Conservation (phyloP, 768 basidiomycete genomes). For the Rhizopogon roseolus region DNA sequence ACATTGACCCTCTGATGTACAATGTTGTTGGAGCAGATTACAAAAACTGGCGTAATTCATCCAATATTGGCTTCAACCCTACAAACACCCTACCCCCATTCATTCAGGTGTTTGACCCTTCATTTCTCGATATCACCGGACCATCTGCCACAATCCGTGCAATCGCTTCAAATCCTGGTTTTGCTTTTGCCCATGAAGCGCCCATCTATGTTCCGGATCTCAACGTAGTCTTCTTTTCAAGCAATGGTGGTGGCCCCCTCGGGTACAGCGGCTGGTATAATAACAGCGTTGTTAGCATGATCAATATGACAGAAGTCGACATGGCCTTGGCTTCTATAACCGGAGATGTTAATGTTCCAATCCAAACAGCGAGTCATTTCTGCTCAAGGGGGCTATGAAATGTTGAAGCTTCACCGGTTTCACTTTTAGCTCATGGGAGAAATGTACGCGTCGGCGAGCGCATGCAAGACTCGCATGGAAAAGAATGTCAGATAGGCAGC, state of each 20-base stretch:
- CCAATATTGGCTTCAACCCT: constrained; percentile 48
- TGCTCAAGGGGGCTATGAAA: neutral
- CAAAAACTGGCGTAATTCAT: constrained; percentile 19
- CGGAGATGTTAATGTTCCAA: constrained; percentile 41
- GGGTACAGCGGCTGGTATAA: constrained; percentile 60
- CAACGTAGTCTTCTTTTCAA: constrained; percentile 61
- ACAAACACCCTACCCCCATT: constrained; percentile 49
- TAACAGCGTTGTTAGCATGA: constrained; percentile 59
- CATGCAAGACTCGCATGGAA: too few species aligned
- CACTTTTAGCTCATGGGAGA: constrained; percentile 45
- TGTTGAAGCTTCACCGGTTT: constrained; percentile 5
- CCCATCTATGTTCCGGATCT: constrained; percentile 56
- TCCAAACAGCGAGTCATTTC: constrained; percentile 30
- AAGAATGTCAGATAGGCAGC: too few species aligned
- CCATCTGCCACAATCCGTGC: constrained; percentile 46
- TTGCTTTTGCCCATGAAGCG: constrained; percentile 72
- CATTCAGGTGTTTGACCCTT: constrained; percentile 47
- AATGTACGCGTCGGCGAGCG: too few species aligned
- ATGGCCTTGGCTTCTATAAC: constrained; percentile 33
- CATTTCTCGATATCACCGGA: constrained; percentile 56
- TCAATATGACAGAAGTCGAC: constrained; percentile 55
- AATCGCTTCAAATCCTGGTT: constrained; percentile 55
- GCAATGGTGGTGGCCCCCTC: constrained; percentile 61
- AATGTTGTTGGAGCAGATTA: constrained; percentile 41
- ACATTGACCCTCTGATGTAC: constrained; percentile 44